phyloP scores from a whole-genome alignment of 495 filamentous ascomycete species.

The Evansstolkia leycettana region DNA sequence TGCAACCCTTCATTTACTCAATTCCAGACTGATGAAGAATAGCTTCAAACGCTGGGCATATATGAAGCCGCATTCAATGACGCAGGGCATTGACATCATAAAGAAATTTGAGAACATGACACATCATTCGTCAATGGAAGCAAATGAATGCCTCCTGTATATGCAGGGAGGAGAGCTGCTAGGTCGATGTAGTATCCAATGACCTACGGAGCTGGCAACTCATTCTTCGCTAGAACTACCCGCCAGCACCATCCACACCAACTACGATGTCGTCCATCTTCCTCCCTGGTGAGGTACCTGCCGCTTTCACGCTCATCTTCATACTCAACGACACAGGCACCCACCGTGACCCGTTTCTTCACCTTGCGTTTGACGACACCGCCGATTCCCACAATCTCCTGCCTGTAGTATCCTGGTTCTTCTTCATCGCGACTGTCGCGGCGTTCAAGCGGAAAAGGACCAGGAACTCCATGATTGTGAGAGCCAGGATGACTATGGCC shows the following conservation, averaged over 20 bases:
- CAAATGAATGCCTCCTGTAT: too few species aligned
- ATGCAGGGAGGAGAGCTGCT: background rate
- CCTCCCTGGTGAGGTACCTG: slow-evolving; percentile 54
- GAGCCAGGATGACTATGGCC: background rate
- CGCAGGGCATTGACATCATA: too few species aligned
- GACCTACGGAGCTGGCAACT: slow-evolving; percentile 3
- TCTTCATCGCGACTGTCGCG: slow-evolving; percentile 21
- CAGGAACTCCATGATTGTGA: background rate
- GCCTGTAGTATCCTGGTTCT: slow-evolving; percentile 58
- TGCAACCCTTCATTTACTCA: too few species aligned
- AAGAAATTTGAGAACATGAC: too few species aligned
- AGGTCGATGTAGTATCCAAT: background rate
- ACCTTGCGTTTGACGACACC: slow-evolving; percentile 73
- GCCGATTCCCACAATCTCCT: slow-evolving; percentile 81
- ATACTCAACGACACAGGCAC: slow-evolving; percentile 69
- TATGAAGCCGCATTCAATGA: too few species aligned
- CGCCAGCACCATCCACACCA: slow-evolving; percentile 44
- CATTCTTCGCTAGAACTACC: slow-evolving; percentile 22
- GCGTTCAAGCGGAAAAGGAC: too few species aligned
- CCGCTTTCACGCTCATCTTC: slow-evolving; percentile 60
- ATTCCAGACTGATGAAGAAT: too few species aligned
- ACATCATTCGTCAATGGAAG: too few species aligned
- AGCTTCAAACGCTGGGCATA: too few species aligned
- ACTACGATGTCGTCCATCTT: slow-evolving; percentile 29
- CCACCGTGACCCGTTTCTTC: slow-evolving; percentile 62